phyloP scores from a whole-genome alignment of 208 protist species.

The Novymonas esmeraldas region DNA sequence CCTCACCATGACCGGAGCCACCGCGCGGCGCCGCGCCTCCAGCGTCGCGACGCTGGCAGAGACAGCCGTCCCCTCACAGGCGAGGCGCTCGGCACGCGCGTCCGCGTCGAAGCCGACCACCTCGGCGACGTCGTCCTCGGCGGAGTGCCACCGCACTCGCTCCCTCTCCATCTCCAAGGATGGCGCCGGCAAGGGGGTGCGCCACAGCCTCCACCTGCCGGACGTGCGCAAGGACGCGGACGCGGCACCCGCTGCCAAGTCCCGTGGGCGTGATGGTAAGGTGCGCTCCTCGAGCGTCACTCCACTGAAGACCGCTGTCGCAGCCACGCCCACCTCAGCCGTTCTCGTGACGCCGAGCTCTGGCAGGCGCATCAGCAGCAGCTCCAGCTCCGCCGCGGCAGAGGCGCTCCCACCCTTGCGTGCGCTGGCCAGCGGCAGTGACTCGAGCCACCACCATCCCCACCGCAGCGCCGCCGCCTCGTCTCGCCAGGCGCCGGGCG shows the following conservation, averaged over 20 bases:
- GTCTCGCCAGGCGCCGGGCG: neutral
- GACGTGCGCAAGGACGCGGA: neutral
- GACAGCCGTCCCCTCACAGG: no score
- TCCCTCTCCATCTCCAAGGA: no score
- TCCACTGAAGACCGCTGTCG: no score
- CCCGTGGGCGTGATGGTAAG: neutral
- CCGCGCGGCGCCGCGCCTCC: neutral
- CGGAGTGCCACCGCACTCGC: no score
- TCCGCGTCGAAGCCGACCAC: neutral
- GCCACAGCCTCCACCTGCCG: constrained; percentile 2
- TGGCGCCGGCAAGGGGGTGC: no score
- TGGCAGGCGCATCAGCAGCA: neutral
- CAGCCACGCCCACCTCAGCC: neutral
- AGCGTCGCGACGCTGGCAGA: no score
- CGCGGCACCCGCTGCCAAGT: neutral
- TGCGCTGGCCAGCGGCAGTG: neutral
- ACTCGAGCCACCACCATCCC: neutral
- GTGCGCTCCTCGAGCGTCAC: no score
- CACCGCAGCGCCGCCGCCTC: neutral
- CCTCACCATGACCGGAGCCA: neutral
- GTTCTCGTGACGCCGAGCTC: neutral
- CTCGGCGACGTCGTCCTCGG: no score
- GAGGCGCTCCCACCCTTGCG: constrained; percentile 1
- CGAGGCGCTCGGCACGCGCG: neutral
- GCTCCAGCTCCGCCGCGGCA: neutral